A percentile compares a stretch with the other conserved stretches of the same genome.
phyloP scores from a whole-genome alignment of 1,284 basidiomycete genomes.

The Leucoagaricus sp. region DNA sequence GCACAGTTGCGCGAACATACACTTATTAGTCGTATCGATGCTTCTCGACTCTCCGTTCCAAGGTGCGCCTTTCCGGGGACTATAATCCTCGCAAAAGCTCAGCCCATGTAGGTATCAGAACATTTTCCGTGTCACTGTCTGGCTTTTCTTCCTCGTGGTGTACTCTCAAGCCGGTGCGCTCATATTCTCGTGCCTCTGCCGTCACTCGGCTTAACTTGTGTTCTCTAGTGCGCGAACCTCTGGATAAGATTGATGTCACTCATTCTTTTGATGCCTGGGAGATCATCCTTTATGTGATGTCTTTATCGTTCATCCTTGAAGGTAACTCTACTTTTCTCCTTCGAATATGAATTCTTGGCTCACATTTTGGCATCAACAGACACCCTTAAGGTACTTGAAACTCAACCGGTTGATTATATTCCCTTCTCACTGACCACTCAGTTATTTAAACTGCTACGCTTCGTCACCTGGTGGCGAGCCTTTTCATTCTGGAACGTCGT shows the following conservation, averaged over 20 bases:
- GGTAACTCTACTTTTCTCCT: constrained; percentile 40
- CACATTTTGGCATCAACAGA: constrained; percentile 48
- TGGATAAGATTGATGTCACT: constrained; percentile 57
- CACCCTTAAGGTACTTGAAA: constrained; percentile 65
- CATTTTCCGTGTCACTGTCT: constrained; percentile 72
- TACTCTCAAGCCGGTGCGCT: constrained; percentile 82
- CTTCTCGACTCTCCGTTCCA: constrained; percentile 84
- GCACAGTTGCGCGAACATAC: constrained; percentile 48
- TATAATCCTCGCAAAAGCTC: constrained; percentile 17
- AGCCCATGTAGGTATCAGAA: constrained; percentile 65
- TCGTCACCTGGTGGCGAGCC: constrained; percentile 64
- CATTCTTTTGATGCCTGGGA: constrained; percentile 77
- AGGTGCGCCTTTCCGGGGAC: constrained; percentile 44
- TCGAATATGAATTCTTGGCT: neutral
- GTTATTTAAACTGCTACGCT: constrained; percentile 66
- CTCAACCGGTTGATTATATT: no score
- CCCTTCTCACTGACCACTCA: no score
- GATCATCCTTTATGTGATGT: constrained; percentile 74
- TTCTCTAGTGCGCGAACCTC: constrained; percentile 64
- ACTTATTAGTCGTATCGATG: constrained; percentile 75
- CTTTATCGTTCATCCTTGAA: constrained; percentile 76
- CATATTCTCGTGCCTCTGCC: constrained; percentile 18
- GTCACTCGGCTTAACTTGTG: neutral
- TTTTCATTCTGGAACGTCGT: constrained; percentile 84
- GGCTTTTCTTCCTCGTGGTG: constrained; percentile 82